These are phyloP conservation scores for Ensete ventricosum DNA, from an alignment of 176 grass and related monocot genomes.

Conservation along the genomic window DNA sequence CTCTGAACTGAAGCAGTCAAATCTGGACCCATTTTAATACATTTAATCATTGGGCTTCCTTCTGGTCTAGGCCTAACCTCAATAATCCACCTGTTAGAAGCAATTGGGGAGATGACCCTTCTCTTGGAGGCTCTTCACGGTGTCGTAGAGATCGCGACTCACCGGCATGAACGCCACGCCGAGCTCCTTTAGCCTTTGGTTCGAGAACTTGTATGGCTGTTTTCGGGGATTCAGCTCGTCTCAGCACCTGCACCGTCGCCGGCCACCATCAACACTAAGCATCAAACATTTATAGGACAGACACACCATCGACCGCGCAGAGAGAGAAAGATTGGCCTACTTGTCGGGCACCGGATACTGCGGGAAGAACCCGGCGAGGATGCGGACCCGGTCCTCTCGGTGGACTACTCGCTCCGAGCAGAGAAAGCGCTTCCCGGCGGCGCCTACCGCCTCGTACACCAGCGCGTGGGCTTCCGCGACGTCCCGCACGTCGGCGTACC, in stretches of 20 bases:
- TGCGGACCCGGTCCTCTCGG: slow-evolving; percentile 67
- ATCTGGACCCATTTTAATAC: too few relatives aligned
- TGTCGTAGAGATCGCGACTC: slow-evolving; percentile 40
- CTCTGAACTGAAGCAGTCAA: too few relatives aligned
- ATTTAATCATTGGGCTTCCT: too few relatives aligned
- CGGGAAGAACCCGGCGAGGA: slow-evolving; percentile 67
- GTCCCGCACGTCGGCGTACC: slow-evolving; percentile 8
- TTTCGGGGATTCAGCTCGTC: slow-evolving; percentile 53
- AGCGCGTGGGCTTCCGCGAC: not conserved
- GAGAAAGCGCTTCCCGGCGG: slow-evolving; percentile 32
- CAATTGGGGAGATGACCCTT: slow-evolving; percentile 29
- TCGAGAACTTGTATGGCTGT: slow-evolving; percentile 43
- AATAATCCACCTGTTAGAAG: too few relatives aligned
- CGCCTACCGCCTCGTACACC: not conserved
- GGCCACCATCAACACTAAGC: too few relatives aligned
- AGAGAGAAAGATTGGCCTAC: slow-evolving; percentile 6
- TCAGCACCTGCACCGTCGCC: slow-evolving; percentile 29
- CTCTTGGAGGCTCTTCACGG: slow-evolving; percentile 42
- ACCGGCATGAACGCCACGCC: slow-evolving; percentile 38
- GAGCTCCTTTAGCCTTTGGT: slow-evolving; percentile 31
- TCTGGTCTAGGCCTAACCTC: too few relatives aligned
- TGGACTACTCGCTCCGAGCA: slow-evolving; percentile 79
- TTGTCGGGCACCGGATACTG: slow-evolving; percentile 68
- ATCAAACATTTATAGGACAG: not conserved
- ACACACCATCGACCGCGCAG: too few relatives aligned